Conservation (phyloP, 768 basidiomycete species). For the Boletus fagicola region DNA sequence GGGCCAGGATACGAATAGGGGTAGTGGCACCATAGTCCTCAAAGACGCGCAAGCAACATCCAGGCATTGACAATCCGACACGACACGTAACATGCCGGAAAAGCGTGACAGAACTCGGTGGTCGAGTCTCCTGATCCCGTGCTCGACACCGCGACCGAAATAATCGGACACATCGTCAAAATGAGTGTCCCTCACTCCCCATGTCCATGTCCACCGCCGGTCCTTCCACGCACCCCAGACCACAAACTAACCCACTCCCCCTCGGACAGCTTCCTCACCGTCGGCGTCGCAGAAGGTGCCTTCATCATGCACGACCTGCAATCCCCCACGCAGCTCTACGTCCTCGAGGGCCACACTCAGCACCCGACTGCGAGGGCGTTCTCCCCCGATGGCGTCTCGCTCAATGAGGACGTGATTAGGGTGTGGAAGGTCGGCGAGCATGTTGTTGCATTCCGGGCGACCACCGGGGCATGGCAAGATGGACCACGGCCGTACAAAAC, state of each 20-base stretch:
- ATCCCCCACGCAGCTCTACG: constrained; percentile 90
- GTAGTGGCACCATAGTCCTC: no score
- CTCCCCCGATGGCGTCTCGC: no score
- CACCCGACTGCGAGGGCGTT: no score
- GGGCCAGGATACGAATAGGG: no score
- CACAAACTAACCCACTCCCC: no score
- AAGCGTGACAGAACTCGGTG: constrained; percentile 52
- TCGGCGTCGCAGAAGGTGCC: constrained; percentile 92
- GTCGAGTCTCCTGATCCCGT: constrained; percentile 96
- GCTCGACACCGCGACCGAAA: constrained; percentile 87
- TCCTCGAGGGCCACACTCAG: constrained; percentile 63
- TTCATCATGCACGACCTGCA: constrained; percentile 95
- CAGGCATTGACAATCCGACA: no score
- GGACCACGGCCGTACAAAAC: no score
- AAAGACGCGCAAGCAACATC: neutral
- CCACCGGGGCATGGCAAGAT: no score
- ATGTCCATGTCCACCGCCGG: neutral
- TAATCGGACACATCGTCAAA: constrained; percentile 87
- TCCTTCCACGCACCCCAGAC: no score
- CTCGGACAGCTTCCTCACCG: constrained; percentile 69
- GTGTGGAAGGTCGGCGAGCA: no score
- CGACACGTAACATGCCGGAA: neutral
- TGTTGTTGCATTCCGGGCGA: no score
- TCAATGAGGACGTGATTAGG: no score
- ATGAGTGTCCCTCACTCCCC: constrained; percentile 51